Conservation (phyloP, 305 asterid species). For the Fraxinus nigra region DNA sequence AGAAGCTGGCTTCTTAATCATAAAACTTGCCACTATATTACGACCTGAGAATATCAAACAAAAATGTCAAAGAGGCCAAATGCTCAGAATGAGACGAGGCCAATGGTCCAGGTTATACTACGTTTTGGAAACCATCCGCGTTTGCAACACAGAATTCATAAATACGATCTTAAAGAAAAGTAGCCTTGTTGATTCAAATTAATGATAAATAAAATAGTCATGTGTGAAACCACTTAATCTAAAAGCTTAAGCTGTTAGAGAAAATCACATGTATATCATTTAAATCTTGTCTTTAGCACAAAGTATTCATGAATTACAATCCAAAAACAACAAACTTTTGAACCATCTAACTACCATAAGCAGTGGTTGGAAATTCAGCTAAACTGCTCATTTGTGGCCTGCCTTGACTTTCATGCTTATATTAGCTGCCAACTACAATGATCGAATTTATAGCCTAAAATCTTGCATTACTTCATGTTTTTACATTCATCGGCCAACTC, state of each 20-base stretch:
- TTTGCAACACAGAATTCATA: not conserved
- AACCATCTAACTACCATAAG: not conserved
- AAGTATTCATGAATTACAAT: not conserved
- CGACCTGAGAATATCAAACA: conserved; percentile 54
- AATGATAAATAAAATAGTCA: not conserved
- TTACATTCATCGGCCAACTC: not conserved
- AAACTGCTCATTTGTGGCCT: not conserved
- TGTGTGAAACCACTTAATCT: not conserved
- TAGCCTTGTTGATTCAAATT: not conserved
- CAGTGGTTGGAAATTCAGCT: not conserved
- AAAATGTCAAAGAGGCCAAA: conserved; percentile 5
- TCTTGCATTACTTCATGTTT: not conserved
- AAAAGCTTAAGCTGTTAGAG: not conserved
- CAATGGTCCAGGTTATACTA: not conserved
- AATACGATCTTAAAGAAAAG: not conserved
- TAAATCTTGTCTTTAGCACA: not conserved
- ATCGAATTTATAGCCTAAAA: not conserved
- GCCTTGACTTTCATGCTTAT: not conserved
- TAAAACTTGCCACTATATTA: conserved; percentile 85
- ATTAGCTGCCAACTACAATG: not conserved
- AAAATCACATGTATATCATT: not conserved
- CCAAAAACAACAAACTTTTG: not conserved
- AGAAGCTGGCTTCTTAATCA: conserved; percentile 61
- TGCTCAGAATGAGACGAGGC: not conserved
- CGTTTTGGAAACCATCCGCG: not conserved